These are phyloP conservation scores for Arthrobotrys entomopaga DNA, from an alignment of 2,329 filamentous ascomycete genomes.

Conservation along the genomic window DNA sequence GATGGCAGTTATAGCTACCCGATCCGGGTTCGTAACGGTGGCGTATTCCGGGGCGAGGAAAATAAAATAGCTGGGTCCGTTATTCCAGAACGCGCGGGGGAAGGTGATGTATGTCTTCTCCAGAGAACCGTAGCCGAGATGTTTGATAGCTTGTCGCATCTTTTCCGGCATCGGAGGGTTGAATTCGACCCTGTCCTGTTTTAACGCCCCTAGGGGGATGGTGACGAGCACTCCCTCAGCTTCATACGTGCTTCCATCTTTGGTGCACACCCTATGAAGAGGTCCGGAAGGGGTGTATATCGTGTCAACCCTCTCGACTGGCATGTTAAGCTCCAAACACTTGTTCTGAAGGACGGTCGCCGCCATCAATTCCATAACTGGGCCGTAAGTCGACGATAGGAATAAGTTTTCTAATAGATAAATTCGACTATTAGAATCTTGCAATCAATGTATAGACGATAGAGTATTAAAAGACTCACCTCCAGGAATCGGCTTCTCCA, in stretches of 20 bases:
- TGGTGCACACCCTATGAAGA: constrained; percentile 56
- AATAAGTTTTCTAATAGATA: constrained; percentile 67
- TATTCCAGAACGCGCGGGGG: constrained; percentile 77
- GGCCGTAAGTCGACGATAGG: constrained; percentile 70
- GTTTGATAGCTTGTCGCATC: constrained; percentile 71
- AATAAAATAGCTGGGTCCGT: constrained; percentile 74
- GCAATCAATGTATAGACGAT: constrained; percentile 59
- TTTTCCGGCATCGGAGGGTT: constrained; percentile 70
- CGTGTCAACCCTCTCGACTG: constrained; percentile 64
- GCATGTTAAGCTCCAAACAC: constrained; percentile 67
- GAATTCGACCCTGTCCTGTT: constrained; percentile 70
- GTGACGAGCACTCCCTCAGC: constrained; percentile 72
- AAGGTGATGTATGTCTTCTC: constrained; percentile 79
- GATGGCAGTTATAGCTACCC: constrained; percentile 80
- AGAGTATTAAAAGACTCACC: constrained; percentile 62
- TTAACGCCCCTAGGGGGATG: constrained; percentile 75
- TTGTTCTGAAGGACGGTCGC: constrained; percentile 69
- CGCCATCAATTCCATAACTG: constrained; percentile 70
- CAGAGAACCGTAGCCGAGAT: constrained; percentile 75
- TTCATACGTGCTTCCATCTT: constrained; percentile 64
- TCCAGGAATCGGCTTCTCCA: constrained; percentile 81
- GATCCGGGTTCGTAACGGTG: constrained; percentile 68
- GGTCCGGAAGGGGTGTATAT: constrained; percentile 24
- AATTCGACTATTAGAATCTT: constrained; percentile 4
- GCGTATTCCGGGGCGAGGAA: constrained; percentile 79